Evolutionary conservation across 176 grass and related monocot species (phyloP), one percentile per base, ranked within the genome.

Genomic region (Tillandsia leiboldiana): DNA sequence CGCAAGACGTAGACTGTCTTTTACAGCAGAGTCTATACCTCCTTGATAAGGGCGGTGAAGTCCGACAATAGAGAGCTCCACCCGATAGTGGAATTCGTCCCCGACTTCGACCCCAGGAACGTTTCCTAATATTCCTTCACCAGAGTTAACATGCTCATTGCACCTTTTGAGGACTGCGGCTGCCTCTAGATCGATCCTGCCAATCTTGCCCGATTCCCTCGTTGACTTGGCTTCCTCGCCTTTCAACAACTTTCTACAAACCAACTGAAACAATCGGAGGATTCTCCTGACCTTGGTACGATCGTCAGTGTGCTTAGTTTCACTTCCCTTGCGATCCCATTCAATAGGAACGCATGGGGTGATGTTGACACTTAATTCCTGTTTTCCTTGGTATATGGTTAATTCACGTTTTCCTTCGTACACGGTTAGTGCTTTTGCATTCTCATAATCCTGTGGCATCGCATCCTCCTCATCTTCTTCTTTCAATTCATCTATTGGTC

Each of bases 41-140:
- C 73, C 82, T 63, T 85, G 83, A 73, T 68, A 84, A 33, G 65
- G 72, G 3, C 77, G 78, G 51, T 92, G 89, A 52, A 97, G 79
- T 68, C 93, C 89, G 72, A 92, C 78, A 64, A 90, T 74, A 50
- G 78, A 71, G 28, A 92, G 80, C 74, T 92, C 84, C 50, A 85
- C 77, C 66, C 86, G 86, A 18, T 87, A 97, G 1, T 82, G 53
- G 51, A 92, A 97, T 54, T 92, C 84, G 52, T 97, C 93, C 20
- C 93, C 93, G 42, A 97, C 74, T 90, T 97, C 82, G 51, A 90
- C 77, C 70, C 89, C 84, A 20, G 77, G 84, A 53, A 92, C 76
- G 68, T 75, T 48, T 65, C 93, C 93, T 50, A 90, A 56, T 33
- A 81, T 68, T 22, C 81, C 69, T 14, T 58, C 71, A 10, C 64